These are phyloP conservation scores for Aspergillus ibericus DNA, from an alignment of 2,329 filamentous ascomycete species.

Conservation along the genomic window DNA sequence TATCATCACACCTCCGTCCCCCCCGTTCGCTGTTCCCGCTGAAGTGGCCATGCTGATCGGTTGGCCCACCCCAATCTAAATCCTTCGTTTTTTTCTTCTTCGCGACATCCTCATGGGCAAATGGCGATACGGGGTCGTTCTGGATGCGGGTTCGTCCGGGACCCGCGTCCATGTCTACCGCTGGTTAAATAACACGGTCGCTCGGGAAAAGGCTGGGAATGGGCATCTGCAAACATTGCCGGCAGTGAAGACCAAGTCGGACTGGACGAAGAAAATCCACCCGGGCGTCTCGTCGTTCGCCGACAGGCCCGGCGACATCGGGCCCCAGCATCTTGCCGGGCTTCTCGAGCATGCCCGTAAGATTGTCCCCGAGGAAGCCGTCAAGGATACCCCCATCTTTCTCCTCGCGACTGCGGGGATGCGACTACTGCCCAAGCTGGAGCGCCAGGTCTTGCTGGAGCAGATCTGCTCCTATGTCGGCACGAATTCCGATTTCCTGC, in stretches of 20 bases:
- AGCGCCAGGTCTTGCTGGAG: conserved; percentile 71
- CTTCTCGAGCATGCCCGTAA: conserved; percentile 80
- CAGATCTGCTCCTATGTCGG: conserved; percentile 82
- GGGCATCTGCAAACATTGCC: conserved; percentile 70
- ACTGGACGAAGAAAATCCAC: conserved; percentile 90
- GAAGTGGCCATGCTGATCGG: conserved; percentile 32
- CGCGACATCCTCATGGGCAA: conserved; percentile 41
- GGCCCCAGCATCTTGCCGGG: conserved; percentile 74
- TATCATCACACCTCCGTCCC: too few species aligned
- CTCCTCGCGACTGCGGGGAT: conserved; percentile 95
- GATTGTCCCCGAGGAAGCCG: conserved; percentile 72
- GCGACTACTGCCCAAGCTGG: conserved; percentile 72
- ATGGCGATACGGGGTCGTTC: conserved; percentile 81
- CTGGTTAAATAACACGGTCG: conserved; percentile 77
- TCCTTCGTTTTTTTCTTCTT: conserved; percentile 4
- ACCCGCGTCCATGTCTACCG: conserved; percentile 92
- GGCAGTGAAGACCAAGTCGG: conserved; percentile 76
- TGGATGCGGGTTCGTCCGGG: conserved; percentile 95
- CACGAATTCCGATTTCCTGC: conserved; percentile 72
- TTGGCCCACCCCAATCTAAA: conserved; percentile 16
- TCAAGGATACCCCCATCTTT: conserved; percentile 86
- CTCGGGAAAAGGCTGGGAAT: conserved; percentile 60
- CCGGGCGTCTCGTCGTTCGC: conserved; percentile 88
- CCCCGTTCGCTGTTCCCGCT: conserved; percentile 9
- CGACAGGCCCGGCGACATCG: conserved; percentile 71